Evolutionary conservation across 2,329 filamentous ascomycete genomes (phyloP), one percentile per base, ranked within the genome.

Genomic region (Myriosclerotinia scirpicola): DNA sequence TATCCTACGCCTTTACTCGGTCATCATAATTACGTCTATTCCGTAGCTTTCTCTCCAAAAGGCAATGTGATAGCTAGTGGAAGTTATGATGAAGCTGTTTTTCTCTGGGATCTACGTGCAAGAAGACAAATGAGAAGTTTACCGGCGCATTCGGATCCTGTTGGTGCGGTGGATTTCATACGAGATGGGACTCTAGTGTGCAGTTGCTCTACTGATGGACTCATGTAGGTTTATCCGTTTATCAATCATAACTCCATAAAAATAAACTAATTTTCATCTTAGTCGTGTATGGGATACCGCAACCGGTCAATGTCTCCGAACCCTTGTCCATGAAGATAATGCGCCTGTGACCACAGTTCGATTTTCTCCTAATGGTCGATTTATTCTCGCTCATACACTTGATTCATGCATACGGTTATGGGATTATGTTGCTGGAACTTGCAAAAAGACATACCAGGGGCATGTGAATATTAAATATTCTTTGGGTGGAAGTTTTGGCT

Each of bases 381-480:
- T 91, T 76, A 90, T 99, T 65, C 85, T 98, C 3, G 94, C 95
- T 15, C 97, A 91, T 78, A 97, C 92, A 70, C 84, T 97, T 71
- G 95, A 99, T 80, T 91, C 89, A 68, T 94, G 91, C 76, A 85
- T 99, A 56, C 88, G 95, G 2, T 81, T 99, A 30, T 99, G 95
- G 95, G 91, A 97, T 77, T 99, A 98, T 76, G 90, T 96, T 11
- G 87, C 92, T 48, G 94, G 94, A 9, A 87, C 88, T 38, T 95
- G 95, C 72, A 90, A 97, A 74, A 99, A 99, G 83, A 99, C 95
- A 17, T 99, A 98, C 78, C 93, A 97, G 77, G 95, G 95, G 0
- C 95, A 98, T 75, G 80, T 82, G 65, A 99, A 99, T 77, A 83
- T 87, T 65, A 89, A 89, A 69, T 98, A 90, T 78, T 94, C 92